Percentiles rank a stretch among this genome's conserved stretches.
Conservation (phyloP, 2,329 filamentous ascomycete species). For the Pseudocercospora fijiensis region DNA sequence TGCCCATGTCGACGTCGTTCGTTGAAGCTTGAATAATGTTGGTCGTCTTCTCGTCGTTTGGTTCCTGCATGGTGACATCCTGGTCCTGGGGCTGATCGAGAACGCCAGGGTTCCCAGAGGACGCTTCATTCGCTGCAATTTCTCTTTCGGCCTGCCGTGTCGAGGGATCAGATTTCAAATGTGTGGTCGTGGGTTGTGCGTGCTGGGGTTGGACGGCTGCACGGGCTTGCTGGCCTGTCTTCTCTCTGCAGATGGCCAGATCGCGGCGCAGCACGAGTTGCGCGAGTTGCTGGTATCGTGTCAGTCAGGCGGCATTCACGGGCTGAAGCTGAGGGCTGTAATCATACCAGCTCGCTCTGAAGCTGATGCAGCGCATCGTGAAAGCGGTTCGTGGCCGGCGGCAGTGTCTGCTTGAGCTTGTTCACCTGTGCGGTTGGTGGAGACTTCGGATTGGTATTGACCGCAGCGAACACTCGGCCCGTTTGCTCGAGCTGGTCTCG, state of each 20-base stretch:
- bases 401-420: slow-evolving; percentile 42
- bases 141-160: slow-evolving; percentile 7
- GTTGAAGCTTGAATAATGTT: not conserved
- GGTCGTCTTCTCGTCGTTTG: not conserved
- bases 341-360: slow-evolving; percentile 47
- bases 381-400: slow-evolving; percentile 45
- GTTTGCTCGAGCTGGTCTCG: slow-evolving; percentile 43
- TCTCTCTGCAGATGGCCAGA: slow-evolving; percentile 35
- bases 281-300: slow-evolving; percentile 32
- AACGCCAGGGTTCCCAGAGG: not conserved
- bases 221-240: slow-evolving; percentile 8
- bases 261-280: slow-evolving; percentile 39
- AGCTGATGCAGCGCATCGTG: slow-evolving; percentile 55
- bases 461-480: slow-evolving; percentile 48
- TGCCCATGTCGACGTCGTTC: slow-evolving; percentile 9
- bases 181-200: slow-evolving; percentile 12
- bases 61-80: slow-evolving; percentile 15
- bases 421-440: slow-evolving; percentile 34
- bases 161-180: not conserved
- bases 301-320: not conserved
- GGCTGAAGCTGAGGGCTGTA: not conserved
- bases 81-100: not conserved
- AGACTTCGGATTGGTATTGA: slow-evolving; percentile 33
- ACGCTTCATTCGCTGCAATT: slow-evolving; percentile 10
- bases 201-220: not conserved